Conservation (phyloP, 345 rosid species). For the Brassica nigra region DNA sequence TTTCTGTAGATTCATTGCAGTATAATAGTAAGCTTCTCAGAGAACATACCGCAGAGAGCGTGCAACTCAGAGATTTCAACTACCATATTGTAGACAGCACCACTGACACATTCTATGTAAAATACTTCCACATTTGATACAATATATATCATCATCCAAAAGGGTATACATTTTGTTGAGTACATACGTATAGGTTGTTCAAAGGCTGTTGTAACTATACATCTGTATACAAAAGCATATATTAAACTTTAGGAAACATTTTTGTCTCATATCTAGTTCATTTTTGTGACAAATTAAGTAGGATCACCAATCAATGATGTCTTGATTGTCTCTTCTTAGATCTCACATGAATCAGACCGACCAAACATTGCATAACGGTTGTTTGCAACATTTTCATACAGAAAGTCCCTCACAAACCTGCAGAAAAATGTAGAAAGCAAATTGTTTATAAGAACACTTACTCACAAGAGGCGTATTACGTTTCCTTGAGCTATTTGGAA, state of each 20-base stretch:
- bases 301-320: neutral
- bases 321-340: neutral
- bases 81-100: neutral
- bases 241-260: neutral
- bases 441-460: neutral
- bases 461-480: neutral
- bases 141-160: neutral
- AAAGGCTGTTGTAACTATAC: neutral
- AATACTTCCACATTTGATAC: neutral
- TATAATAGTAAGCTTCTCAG: neutral
- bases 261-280: neutral
- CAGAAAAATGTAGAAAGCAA: neutral
- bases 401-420: neutral
- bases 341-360: conserved; percentile 1
- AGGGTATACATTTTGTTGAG: neutral
- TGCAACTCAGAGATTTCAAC: neutral
- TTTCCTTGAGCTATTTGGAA: neutral
- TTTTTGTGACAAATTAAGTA: neutral
- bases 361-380: neutral
- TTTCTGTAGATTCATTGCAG: neutral
- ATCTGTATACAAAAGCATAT: neutral
- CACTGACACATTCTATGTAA: neutral
- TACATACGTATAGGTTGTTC: neutral
- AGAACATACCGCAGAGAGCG: neutral
- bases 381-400: neutral